These are phyloP conservation scores for Pseudogymnoascus sp. DNA, from an alignment of 2,329 filamentous ascomycete genomes.

Conservation along the genomic window DNA sequence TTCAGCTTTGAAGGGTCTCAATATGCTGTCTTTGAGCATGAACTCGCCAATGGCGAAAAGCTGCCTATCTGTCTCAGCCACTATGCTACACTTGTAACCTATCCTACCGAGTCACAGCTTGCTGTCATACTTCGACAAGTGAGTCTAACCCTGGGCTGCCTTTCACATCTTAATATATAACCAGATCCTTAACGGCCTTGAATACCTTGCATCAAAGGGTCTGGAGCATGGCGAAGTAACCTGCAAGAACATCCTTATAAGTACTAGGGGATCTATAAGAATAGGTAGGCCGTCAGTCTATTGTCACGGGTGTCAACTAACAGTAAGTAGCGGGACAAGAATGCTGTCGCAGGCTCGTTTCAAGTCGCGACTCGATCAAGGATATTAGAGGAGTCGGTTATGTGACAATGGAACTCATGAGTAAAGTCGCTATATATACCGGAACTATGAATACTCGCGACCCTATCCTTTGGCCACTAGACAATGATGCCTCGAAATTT, in stretches of 20 bases:
- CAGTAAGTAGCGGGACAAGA: conserved; percentile 12
- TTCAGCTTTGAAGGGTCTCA: conserved; percentile 15
- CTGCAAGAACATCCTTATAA: conserved; percentile 15
- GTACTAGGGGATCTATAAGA: conserved; percentile 11
- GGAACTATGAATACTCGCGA: conserved; percentile 10
- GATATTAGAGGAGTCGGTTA: conserved; percentile 16
- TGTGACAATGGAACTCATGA: conserved; percentile 14
- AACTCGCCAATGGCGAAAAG: conserved; percentile 11
- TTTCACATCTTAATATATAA: not conserved
- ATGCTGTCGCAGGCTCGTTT: not conserved
- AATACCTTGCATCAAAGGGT: conserved; percentile 11
- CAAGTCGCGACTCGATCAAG: not conserved
- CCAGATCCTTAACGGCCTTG: conserved; percentile 13
- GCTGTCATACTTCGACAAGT: conserved; percentile 12
- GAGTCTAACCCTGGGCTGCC: not conserved
- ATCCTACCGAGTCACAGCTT: conserved; percentile 7
- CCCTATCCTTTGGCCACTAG: conserved; percentile 7
- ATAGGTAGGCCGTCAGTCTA: conserved; percentile 9
- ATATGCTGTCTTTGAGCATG: conserved; percentile 16
- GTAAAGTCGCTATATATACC: conserved; percentile 11
- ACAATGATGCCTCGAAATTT: conserved; percentile 11
- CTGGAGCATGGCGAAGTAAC: conserved; percentile 12
- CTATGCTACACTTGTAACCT: not conserved
- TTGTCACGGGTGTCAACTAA: conserved; percentile 1
- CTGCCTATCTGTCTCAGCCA: conserved; percentile 13